A percentile compares a stretch with the other conserved stretches of the same genome.
These are phyloP conservation scores for Fonsecaea monophora DNA, from an alignment of 2,329 filamentous ascomycete species.

Conservation along the genomic window DNA sequence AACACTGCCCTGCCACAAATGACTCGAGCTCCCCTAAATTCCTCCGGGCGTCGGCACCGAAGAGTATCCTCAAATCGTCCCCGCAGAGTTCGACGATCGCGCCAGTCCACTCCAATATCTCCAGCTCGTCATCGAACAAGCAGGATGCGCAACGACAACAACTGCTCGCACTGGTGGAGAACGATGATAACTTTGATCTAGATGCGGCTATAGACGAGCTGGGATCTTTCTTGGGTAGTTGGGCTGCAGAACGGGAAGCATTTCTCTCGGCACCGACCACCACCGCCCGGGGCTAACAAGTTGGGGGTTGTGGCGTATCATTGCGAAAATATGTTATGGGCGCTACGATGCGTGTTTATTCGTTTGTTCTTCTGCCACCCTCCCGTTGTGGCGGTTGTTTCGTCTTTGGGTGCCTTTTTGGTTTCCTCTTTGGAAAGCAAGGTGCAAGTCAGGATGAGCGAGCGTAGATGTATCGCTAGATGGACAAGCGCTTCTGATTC, in stretches of 20 bases:
- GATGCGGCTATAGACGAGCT: constrained; percentile 54
- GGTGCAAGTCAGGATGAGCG: too few species aligned
- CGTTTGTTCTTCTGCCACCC: too few species aligned
- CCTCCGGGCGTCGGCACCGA: constrained; percentile 5
- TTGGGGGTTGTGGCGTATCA: too few species aligned
- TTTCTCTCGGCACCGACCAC: background rate
- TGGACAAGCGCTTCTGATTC: too few species aligned
- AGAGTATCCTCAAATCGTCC: constrained; percentile 29
- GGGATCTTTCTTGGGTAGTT: constrained; percentile 55
- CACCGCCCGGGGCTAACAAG: background rate
- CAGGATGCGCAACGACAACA: constrained; percentile 40
- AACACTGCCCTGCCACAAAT: constrained; percentile 10
- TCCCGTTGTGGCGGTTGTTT: too few species aligned
- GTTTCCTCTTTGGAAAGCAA: too few species aligned
- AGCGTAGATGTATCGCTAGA: too few species aligned
- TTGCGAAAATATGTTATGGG: too few species aligned
- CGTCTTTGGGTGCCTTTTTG: too few species aligned
- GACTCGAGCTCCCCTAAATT: background rate
- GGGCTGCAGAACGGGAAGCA: constrained; percentile 49
- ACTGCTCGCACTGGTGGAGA: constrained; percentile 38
- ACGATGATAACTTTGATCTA: constrained; percentile 48
- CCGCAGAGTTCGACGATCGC: constrained; percentile 13
- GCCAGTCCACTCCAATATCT: constrained; percentile 29
- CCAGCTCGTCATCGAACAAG: constrained; percentile 44
- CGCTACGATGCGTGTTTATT: too few species aligned